Percentiles rank a stretch among this genome's conserved stretches.
These are phyloP conservation scores for Tillandsia fasciculata DNA, from an alignment of 176 grass and related monocot genomes.

Conservation along the genomic window DNA sequence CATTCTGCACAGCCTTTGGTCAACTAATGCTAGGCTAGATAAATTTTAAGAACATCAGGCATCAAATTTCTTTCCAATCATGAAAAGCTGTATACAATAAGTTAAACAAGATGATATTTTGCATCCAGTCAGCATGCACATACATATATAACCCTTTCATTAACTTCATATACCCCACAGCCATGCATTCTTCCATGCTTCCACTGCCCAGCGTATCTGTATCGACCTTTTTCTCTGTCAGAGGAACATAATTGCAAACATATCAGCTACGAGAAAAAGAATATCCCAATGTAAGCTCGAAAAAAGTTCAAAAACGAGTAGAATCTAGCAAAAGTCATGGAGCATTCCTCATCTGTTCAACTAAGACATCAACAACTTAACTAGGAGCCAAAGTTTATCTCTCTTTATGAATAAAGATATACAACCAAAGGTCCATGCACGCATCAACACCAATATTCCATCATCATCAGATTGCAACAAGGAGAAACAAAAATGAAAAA, in stretches of 20 bases:
- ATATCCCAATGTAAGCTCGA: not conserved
- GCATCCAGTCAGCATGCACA: conserved; percentile 10
- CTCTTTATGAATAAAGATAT: too few relatives aligned
- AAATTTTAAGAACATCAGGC: not conserved
- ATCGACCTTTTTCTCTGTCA: conserved; percentile 33
- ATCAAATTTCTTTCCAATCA: not conserved
- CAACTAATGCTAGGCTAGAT: not conserved
- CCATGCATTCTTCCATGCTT: conserved; percentile 41
- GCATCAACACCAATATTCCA: too few relatives aligned
- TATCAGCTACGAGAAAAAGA: not conserved
- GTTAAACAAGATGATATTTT: not conserved
- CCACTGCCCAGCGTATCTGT: conserved; percentile 33
- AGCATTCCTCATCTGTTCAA: not conserved
- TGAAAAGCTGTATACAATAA: not conserved
- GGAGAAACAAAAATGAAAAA: too few relatives aligned
- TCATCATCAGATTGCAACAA: too few relatives aligned
- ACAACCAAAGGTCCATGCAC: too few relatives aligned
- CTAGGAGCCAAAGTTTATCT: too few relatives aligned
- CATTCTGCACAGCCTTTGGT: not conserved
- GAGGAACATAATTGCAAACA: not conserved
- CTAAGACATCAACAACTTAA: not conserved
- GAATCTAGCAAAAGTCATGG: not conserved
- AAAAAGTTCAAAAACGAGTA: not conserved
- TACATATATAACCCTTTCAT: conserved; percentile 27
- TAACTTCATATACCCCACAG: conserved; percentile 37